phyloP scores from a whole-genome alignment of 768 basidiomycete species.

The Auricularia cornea region DNA sequence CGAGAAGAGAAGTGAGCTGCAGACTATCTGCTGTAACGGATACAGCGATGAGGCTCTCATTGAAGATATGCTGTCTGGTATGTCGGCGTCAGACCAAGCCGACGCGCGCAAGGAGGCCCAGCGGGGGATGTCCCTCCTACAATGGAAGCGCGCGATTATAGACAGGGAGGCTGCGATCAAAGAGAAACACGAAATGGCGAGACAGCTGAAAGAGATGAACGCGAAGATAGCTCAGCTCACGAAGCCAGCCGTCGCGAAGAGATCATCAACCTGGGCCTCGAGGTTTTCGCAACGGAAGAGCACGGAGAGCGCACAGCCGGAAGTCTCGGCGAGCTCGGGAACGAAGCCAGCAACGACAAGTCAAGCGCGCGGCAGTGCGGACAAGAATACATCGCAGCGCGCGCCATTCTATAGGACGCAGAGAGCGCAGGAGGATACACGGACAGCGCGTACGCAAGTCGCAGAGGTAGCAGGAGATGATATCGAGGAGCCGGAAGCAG shows the following conservation, averaged over 20 bases:
- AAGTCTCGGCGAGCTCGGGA: no score
- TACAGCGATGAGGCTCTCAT: not conserved
- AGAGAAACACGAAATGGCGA: not conserved
- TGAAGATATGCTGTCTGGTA: not conserved
- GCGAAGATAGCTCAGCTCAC: not conserved
- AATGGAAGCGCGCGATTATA: not conserved
- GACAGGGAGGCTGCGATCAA: not conserved
- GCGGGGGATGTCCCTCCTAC: not conserved
- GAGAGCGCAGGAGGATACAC: not conserved
- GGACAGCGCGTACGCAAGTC: not conserved
- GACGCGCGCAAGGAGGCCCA: not conserved
- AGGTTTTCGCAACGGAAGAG: no score
- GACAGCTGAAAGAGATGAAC: not conserved
- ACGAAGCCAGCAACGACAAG: no score
- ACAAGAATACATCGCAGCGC: no score
- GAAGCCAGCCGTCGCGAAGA: not conserved
- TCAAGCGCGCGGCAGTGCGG: no score
- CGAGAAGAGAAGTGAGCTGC: not conserved
- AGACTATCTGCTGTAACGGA: not conserved
- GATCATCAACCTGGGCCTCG: no score
- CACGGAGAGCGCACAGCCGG: no score
- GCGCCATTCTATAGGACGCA: not conserved
- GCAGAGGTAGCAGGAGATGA: not conserved
- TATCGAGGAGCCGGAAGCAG: not conserved
- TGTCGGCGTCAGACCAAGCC: not conserved